Conservation (phyloP, 1,139 yeast species). For the Scheffersomyces stambukii region DNA sequence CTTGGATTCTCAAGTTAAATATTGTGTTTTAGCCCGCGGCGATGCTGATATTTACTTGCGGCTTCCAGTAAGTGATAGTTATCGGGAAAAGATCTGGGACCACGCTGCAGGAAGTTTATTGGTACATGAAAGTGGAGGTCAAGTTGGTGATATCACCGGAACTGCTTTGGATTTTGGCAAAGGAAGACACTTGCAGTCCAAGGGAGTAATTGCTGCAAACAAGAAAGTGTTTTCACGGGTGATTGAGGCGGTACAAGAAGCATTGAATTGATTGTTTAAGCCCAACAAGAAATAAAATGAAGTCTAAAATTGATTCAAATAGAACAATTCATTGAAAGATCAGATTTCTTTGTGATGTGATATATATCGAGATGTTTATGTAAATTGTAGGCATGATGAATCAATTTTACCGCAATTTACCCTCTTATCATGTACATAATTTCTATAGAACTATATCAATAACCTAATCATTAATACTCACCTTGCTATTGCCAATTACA, state of each 20-base stretch:
- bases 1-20: slow-evolving; percentile 93
- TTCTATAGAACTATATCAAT: too few species aligned
- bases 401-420: too few species aligned
- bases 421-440: too few species aligned
- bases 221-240: slow-evolving; percentile 58
- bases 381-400: too few species aligned
- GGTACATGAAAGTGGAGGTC: slow-evolving; percentile 87
- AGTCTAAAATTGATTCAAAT: not conserved
- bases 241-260: slow-evolving; percentile 50
- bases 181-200: slow-evolving; percentile 76
- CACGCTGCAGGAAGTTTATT: slow-evolving; percentile 94
- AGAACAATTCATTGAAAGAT: too few species aligned
- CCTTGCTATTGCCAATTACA: slow-evolving; percentile 43
- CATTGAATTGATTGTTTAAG: slow-evolving; percentile 15
- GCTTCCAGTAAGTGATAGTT: slow-evolving; percentile 69
- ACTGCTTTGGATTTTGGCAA: slow-evolving; percentile 74
- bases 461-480: slow-evolving; percentile 16
- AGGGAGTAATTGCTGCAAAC: slow-evolving; percentile 92
- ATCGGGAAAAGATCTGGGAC: slow-evolving; percentile 97
- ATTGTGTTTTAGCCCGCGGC: slow-evolving; percentile 86
- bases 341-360: too few species aligned
- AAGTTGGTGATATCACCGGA: slow-evolving; percentile 81
- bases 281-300: not conserved
- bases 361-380: too few species aligned
- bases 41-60: slow-evolving; percentile 90